phyloP scores from a whole-genome alignment of 2,329 filamentous ascomycete genomes.

The Claviceps arundinis region DNA sequence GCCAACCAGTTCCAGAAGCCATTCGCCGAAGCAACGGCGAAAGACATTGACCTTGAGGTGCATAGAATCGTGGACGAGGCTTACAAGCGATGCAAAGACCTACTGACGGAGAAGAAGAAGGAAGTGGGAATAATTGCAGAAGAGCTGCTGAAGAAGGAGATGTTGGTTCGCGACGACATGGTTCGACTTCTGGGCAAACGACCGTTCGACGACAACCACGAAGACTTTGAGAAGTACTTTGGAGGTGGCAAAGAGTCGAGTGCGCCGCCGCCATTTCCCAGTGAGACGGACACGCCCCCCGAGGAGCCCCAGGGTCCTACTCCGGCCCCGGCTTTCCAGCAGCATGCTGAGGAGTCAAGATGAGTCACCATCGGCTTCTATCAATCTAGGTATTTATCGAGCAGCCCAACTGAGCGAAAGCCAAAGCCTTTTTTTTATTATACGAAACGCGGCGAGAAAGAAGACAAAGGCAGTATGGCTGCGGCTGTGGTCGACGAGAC shows the following conservation, averaged over 20 bases:
- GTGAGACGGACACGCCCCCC: constrained; percentile 27
- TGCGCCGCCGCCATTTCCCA: constrained; percentile 43
- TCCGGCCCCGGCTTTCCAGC: constrained; percentile 26
- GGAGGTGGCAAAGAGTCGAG: constrained; percentile 43
- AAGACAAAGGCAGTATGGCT: not conserved
- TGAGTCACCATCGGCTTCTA: not conserved
- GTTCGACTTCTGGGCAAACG: constrained; percentile 73
- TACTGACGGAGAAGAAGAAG: constrained; percentile 73
- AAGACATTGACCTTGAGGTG: constrained; percentile 84
- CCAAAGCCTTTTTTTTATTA: not conserved
- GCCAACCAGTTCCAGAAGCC: constrained; percentile 81
- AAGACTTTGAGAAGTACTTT: constrained; percentile 96
- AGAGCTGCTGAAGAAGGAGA: constrained; percentile 84
- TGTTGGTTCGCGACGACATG: constrained; percentile 84
- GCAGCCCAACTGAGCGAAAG: not conserved
- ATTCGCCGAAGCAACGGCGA: constrained; percentile 87
- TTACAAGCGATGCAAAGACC: constrained; percentile 76
- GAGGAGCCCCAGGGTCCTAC: constrained; percentile 21
- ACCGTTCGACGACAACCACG: constrained; percentile 69
- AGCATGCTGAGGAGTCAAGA: constrained; percentile 6
- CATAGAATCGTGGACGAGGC: constrained; percentile 83
- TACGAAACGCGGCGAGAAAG: too few species aligned
- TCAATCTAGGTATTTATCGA: not conserved
- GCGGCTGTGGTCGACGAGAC: not conserved
- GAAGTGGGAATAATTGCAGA: constrained; percentile 86